phyloP scores from a whole-genome alignment of 768 basidiomycete species.

The Imleria badia region DNA sequence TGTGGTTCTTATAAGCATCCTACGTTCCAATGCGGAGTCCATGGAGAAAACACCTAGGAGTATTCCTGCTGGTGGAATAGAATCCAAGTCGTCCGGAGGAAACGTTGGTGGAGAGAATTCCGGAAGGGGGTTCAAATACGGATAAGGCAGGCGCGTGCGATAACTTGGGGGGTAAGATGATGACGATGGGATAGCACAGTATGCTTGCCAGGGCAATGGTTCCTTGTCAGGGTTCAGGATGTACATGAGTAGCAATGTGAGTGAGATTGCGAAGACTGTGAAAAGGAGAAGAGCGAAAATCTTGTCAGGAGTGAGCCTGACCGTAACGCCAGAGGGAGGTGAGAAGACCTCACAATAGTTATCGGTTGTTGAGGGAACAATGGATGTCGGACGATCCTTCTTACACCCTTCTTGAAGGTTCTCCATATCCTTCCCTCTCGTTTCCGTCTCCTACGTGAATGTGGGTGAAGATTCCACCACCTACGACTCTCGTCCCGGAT shows the following conservation, averaged over 20 bases:
- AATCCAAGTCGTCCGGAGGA: constrained; percentile 71
- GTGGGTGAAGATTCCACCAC: constrained; percentile 52
- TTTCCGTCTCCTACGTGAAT: constrained; percentile 51
- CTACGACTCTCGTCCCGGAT: constrained; percentile 47
- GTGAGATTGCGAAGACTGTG: constrained; percentile 74
- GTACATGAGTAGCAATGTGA: constrained; percentile 88
- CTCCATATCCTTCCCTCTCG: constrained; percentile 48
- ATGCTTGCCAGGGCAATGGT: constrained; percentile 90
- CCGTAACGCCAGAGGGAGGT: not conserved
- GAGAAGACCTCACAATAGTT: constrained; percentile 61
- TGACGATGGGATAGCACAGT: constrained; percentile 71
- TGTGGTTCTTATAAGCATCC: constrained; percentile 83
- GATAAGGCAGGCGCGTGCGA: constrained; percentile 41
- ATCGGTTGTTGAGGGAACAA: constrained; percentile 78
- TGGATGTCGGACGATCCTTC: constrained; percentile 64
- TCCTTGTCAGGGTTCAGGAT: constrained; percentile 95
- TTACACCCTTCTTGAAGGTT: constrained; percentile 51
- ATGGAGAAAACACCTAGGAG: constrained; percentile 90
- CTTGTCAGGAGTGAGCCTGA: constrained; percentile 38
- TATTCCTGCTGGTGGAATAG: constrained; percentile 78
- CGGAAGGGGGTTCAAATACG: constrained; percentile 35
- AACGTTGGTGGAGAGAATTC: constrained; percentile 45
- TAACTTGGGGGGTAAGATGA: constrained; percentile 45
- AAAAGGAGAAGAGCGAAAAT: constrained; percentile 73
- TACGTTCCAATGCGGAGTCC: constrained; percentile 79